Base-by-base conservation (phyloP, 768 basidiomycete species). In the Chalciporus chontae region DNA sequence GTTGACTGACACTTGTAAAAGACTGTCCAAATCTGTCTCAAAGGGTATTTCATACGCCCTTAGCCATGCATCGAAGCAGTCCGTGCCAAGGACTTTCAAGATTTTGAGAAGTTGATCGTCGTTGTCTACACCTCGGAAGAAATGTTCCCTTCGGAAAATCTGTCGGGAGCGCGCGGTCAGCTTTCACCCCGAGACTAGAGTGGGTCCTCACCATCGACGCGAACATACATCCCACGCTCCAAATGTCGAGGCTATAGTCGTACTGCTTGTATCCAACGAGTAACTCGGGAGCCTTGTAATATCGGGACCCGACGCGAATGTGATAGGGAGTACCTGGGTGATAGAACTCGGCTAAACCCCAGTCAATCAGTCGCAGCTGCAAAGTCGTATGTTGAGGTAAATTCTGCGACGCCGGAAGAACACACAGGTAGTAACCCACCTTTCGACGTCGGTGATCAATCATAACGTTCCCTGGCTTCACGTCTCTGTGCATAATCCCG, bases 331-430 rank as follows among this genome's bases (percentile, higher is more conserved):
- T 81, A 41, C 76, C 76, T 2, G 84, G 79, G 57, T 85, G 83
- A 63, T 87, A 87, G 65, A 87, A 87, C 62, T 87, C 85, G 31
- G 84, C 85, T 47, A 87, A 66, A 29, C 85, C 85, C 85, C 85
- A 87, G 67, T 87, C 85, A 53, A 87, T 87, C 51, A 87, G 64
- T 21, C 76, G 70, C 42, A 80, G 61, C 79, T 79, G 53, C 24
- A 53, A 43, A 15, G 40, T 44, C n/a, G 29, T 27, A 14, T 36
- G 51, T 42, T 51, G 41, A 24, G 38, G 9, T 32, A 19, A 27
- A 40, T 18, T 8, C 29, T 17, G 23, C n/a, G 2, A 36, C 26
- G 7, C 29, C 31, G 29, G 21, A 39, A 1, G 9, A 10, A 19
- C 18, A 19, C 34, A 36, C 15, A n/a, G 19, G 43, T 3, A 3